A percentile compares a stretch with the other conserved stretches of the same genome.
These are phyloP conservation scores for Peterozyma xylosa DNA, from an alignment of 805 yeast genomes.

Conservation along the genomic window DNA sequence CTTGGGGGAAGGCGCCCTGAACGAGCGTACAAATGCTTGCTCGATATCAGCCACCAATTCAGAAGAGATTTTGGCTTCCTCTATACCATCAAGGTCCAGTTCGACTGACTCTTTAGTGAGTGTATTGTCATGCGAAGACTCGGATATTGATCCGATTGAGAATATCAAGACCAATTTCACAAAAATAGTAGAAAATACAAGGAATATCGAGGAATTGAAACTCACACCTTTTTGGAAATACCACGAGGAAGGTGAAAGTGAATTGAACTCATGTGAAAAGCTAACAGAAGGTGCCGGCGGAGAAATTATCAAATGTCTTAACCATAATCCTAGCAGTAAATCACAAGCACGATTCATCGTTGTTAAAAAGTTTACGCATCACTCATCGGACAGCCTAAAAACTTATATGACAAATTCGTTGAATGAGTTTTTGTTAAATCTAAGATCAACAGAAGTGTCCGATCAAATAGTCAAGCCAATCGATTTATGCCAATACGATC, in stretches of 20 bases:
- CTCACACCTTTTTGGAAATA: too few relatives aligned
- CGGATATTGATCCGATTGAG: too few relatives aligned
- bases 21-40: too few relatives aligned
- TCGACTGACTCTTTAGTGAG: too few relatives aligned
- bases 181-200: too few relatives aligned
- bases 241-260: background rate
- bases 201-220: too few relatives aligned
- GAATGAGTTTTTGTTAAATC: conserved; percentile 1
- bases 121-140: too few relatives aligned
- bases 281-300: conserved; percentile 8
- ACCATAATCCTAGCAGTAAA: conserved; percentile 2
- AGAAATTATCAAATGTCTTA: conserved; percentile 2
- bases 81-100: too few relatives aligned
- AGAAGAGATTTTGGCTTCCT: too few relatives aligned
- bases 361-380: background rate
- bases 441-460: conserved; percentile 2
- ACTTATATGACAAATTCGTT: conserved; percentile 3
- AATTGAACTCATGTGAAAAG: background rate
- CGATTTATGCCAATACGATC: conserved; percentile 1
- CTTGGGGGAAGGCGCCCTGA: too few relatives aligned
- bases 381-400: background rate
- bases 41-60: too few relatives aligned
- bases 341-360: background rate
- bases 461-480: conserved; percentile 3
- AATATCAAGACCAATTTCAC: too few relatives aligned